These are phyloP conservation scores for Monilinia laxa DNA, from an alignment of 2,329 filamentous ascomycete species.

Conservation along the genomic window DNA sequence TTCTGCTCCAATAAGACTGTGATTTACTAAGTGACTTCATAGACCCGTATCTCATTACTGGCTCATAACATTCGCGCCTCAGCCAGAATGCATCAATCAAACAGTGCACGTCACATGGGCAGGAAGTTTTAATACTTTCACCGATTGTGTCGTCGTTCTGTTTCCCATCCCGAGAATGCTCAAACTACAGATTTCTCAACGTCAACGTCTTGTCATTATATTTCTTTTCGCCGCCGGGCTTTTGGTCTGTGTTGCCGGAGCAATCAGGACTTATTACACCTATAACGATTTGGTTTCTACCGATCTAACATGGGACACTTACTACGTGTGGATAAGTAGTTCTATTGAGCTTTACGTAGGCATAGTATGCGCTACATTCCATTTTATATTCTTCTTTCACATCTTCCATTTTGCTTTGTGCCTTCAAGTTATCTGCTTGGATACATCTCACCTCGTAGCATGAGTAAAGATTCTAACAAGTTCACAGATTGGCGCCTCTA, in stretches of 20 bases:
- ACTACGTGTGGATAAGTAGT: slow-evolving; percentile 40
- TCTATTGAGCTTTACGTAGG: slow-evolving; percentile 45
- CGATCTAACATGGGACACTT: slow-evolving; percentile 42
- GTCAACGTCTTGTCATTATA: slow-evolving; percentile 48
- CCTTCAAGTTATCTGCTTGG: background rate
- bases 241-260: slow-evolving; percentile 45
- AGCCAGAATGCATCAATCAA: slow-evolving; percentile 48
- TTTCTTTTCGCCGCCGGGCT: slow-evolving; percentile 51
- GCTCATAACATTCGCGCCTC: slow-evolving; percentile 38
- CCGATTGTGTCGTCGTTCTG: slow-evolving; percentile 54
- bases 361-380: slow-evolving; percentile 41
- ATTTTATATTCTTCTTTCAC: background rate
- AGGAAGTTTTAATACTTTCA: slow-evolving; percentile 58
- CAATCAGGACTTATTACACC: slow-evolving; percentile 42
- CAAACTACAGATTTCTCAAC: slow-evolving; percentile 46
- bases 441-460: no score
- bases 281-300: slow-evolving; percentile 33
- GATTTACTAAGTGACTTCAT: background rate
- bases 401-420: background rate
- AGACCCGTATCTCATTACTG: slow-evolving; percentile 44
- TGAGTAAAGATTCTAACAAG: background rate
- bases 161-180: slow-evolving; percentile 50
- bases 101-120: slow-evolving; percentile 51
- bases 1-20: background rate
- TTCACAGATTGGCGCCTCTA: slow-evolving; percentile 44